Conservation (phyloP, 768 basidiomycete genomes). For the Russula earlei region DNA sequence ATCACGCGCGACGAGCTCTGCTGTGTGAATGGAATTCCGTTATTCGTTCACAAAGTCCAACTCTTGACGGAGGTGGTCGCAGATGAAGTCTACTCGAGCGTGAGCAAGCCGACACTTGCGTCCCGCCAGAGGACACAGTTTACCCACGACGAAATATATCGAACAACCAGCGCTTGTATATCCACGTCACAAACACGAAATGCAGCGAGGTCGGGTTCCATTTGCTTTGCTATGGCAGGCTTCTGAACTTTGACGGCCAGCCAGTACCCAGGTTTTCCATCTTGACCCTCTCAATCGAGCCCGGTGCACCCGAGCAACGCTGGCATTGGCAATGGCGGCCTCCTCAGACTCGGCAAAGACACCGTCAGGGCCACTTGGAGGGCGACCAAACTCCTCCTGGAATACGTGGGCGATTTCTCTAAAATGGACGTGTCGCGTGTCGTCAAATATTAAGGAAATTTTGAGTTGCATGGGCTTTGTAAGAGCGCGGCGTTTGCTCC, state of each 20-base stretch:
- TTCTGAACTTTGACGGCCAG: slow-evolving; percentile 95
- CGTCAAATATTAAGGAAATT: slow-evolving; percentile 78
- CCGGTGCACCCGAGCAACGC: slow-evolving; percentile 86
- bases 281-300: slow-evolving; percentile 44
- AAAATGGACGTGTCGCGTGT: slow-evolving; percentile 79
- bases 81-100: slow-evolving; percentile 50
- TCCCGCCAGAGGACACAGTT: slow-evolving; percentile 20
- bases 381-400: slow-evolving; percentile 53
- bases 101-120: not conserved
- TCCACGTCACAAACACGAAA: slow-evolving; percentile 67
- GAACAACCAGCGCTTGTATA: slow-evolving; percentile 72
- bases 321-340: slow-evolving; percentile 74
- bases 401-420: slow-evolving; percentile 60
- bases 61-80: slow-evolving; percentile 73
- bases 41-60: slow-evolving; percentile 79
- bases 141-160: slow-evolving; percentile 76
- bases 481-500: slow-evolving; percentile 81
- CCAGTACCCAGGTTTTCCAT: slow-evolving; percentile 37
- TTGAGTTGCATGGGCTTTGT: slow-evolving; percentile 71
- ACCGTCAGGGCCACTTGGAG: slow-evolving; percentile 56
- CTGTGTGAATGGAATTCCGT: slow-evolving; percentile 61
- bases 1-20: slow-evolving; percentile 57
- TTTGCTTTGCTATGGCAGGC: slow-evolving; percentile 77
- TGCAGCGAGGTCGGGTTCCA: slow-evolving; percentile 72
- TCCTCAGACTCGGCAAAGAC: slow-evolving; percentile 75